A percentile compares a stretch with the other conserved stretches of the same genome.
These are phyloP conservation scores for Cercospora sp. DNA, from an alignment of 2,329 filamentous ascomycete species.

Conservation along the genomic window DNA sequence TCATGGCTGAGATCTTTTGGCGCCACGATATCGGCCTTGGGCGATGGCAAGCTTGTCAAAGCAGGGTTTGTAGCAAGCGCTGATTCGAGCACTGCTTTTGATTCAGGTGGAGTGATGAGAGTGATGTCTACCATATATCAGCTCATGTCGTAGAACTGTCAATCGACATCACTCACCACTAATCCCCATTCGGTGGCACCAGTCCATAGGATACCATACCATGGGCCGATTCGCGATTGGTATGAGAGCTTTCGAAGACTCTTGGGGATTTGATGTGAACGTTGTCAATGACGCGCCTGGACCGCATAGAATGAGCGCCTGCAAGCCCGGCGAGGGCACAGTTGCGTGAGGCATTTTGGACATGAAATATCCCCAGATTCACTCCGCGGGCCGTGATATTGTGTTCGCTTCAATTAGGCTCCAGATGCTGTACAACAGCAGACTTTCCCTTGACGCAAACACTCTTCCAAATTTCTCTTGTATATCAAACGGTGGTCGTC, in stretches of 20 bases:
- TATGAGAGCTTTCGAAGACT: constrained; percentile 78
- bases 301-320: constrained; percentile 80
- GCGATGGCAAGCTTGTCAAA: constrained; percentile 70
- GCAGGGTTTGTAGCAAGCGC: constrained; percentile 77
- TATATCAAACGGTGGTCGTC: neutral
- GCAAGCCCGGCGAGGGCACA: constrained; percentile 73
- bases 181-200: constrained; percentile 78
- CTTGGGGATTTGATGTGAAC: constrained; percentile 76
- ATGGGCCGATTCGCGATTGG: constrained; percentile 83
- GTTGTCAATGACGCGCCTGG: constrained; percentile 80
- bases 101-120: constrained; percentile 58
- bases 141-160: neutral
- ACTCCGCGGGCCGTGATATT: neutral
- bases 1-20: constrained; percentile 76
- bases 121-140: constrained; percentile 48
- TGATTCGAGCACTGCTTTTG: constrained; percentile 64
- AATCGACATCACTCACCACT: constrained; percentile 53
- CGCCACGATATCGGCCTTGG: constrained; percentile 72
- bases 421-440: neutral
- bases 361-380: neutral
- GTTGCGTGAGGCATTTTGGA: constrained; percentile 71
- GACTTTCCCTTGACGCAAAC: neutral
- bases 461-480: neutral
- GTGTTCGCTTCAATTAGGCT: neutral
- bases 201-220: constrained; percentile 87